phyloP scores from a whole-genome alignment of 2,329 filamentous ascomycete species.

The Fusarium succisae region DNA sequence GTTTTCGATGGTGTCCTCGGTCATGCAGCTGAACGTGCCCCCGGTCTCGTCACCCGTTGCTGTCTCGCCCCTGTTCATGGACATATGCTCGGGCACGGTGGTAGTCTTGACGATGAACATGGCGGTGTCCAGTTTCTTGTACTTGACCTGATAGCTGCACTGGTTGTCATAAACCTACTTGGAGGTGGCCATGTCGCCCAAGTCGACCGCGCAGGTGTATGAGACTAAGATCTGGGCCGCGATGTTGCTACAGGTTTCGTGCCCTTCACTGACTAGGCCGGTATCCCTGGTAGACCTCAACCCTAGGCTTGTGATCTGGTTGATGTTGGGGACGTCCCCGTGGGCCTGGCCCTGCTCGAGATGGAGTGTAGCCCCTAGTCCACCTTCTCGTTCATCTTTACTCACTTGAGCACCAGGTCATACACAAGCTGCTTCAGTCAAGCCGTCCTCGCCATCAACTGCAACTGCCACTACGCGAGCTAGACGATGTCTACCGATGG shows the following conservation, averaged over 20 bases:
- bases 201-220: background rate
- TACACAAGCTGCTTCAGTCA: background rate
- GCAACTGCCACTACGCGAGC: rapidly evolving
- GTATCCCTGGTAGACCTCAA: background rate
- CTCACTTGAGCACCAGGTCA: background rate
- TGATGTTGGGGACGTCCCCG: rapidly evolving
- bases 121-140: background rate
- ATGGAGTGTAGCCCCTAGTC: too few relatives aligned
- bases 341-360: too few relatives aligned
- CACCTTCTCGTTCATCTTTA: background rate
- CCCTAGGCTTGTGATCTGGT: background rate
- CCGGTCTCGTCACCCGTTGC: too few relatives aligned
- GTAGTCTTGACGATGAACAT: background rate
- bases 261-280: too few relatives aligned
- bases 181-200: background rate
- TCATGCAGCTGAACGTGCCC: too few relatives aligned
- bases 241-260: too few relatives aligned
- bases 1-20: background rate
- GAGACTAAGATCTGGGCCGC: background rate
- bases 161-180: background rate
- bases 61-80: background rate
- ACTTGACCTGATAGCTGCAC: background rate
- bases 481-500: background rate
- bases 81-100: background rate
- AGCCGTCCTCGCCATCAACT: background rate